Evolutionary conservation across 192 early-diverging fungal genomes (phyloP), one percentile per base, ranked within the genome.

Genomic region (Geranomyces variabilis): DNA sequence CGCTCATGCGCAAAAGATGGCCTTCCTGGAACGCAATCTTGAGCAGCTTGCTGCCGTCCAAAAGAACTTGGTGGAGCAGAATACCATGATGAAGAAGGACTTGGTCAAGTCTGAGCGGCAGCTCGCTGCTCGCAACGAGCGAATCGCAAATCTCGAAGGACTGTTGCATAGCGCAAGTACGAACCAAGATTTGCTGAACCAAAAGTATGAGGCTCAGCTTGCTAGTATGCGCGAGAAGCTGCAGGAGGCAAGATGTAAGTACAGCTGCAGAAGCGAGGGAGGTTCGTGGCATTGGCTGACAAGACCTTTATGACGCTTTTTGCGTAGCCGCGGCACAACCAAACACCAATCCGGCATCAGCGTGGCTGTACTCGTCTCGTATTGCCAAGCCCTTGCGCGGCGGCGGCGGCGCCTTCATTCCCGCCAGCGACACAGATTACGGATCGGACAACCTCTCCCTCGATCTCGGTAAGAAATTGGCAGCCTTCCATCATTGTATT

Each of bases 31-130:
- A 75, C 91, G 95, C 78, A 97, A 97, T 77, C 82, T 99, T 58
- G 95, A 98, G 69, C 96, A 99, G 79, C 86, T 99, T 31, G 96
- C 94, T 17, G 83, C 87, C 69, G 95, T 99, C 45, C 97, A 98
- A 76, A 96, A 94, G 85, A 91, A 91, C 66, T 87, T 99, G 48
- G 95, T 99, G 8, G 93, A 94, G 76, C 94, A 97, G 78, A 99
- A 99, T 84, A 86, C 93, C 1, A 90, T 89, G 13, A 83, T 98
- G 49, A 99, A 99, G 87, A 98, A 97, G 84, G 92, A 97, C 75
- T 82, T 92, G 1, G 87, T 91, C 33, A 81, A 96, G 43, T 84
- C 90, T 33, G 96, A 99, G 45, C 91, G 96, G 68, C 97, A 97
- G 86, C 80, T 99, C 53, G 80, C 79, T 63, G 92, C 93, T 0